Conservation (phyloP, 352 stramenopile genomes). For the Poterioochromonas sp. region DNA sequence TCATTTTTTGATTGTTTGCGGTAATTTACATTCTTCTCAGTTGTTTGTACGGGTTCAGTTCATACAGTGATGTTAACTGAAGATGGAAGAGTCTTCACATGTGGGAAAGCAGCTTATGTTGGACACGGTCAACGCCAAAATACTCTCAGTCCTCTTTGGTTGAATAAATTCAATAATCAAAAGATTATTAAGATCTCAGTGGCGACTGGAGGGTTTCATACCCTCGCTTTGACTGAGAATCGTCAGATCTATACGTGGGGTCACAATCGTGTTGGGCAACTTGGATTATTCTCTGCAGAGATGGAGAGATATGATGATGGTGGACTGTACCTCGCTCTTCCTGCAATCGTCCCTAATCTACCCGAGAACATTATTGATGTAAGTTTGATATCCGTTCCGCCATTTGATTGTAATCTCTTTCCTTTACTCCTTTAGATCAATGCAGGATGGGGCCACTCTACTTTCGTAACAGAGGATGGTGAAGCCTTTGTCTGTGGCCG, state of each 20-base stretch:
- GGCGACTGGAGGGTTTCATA: conserved; percentile 47
- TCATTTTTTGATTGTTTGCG: no score
- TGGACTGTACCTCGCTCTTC: conserved; percentile 41
- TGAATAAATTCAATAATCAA: not conserved
- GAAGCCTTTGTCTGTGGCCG: conserved; percentile 28
- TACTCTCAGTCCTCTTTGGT: conserved; percentile 38
- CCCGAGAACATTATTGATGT: not conserved
- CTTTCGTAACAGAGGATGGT: conserved; percentile 42
- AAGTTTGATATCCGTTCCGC: not conserved
- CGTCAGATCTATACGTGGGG: conserved; percentile 46
- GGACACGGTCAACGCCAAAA: conserved; percentile 42
- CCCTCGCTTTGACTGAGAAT: conserved; percentile 43
- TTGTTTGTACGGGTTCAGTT: conserved; percentile 47
- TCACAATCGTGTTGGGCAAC: conserved; percentile 45
- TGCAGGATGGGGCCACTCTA: conserved; percentile 47
- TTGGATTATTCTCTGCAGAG: conserved; percentile 42
- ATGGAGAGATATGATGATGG: conserved; percentile 42
- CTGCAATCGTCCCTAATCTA: conserved; percentile 38
- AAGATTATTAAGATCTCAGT: conserved; percentile 37
- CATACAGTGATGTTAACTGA: conserved; percentile 43
- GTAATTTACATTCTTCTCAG: no score
- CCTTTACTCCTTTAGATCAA: conserved; percentile 38
- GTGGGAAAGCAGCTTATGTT: conserved; percentile 48
- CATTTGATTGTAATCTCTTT: not conserved
- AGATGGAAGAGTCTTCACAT: conserved; percentile 42